A percentile compares a stretch with the other conserved stretches of the same genome.
phyloP scores from a whole-genome alignment of 371 early-diverging fungal species.

The Parasitella parasitica region DNA sequence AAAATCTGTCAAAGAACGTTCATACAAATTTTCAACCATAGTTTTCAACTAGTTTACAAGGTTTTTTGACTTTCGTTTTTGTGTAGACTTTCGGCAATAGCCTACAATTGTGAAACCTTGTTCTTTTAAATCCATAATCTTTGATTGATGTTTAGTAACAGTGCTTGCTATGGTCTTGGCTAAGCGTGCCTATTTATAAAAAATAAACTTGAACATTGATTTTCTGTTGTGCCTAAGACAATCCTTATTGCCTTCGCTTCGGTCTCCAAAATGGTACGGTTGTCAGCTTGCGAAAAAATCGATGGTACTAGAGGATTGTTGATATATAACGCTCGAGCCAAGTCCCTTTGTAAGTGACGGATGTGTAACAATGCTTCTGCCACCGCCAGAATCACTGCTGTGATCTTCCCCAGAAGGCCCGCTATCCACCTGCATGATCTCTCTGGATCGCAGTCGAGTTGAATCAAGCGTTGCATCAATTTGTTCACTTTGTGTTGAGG shows the following conservation, averaged over 20 bases:
- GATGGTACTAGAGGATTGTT: neutral
- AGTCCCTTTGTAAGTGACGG: neutral
- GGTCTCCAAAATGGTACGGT: slow-evolving; percentile 8
- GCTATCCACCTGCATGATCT: slow-evolving; percentile 7
- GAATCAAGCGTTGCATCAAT: neutral
- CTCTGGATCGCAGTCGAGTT: neutral
- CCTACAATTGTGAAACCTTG: too few relatives aligned
- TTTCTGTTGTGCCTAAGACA: too few relatives aligned
- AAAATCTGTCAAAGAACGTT: neutral
- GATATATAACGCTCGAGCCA: neutral
- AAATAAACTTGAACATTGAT: too few relatives aligned
- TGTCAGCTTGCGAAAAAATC: slow-evolving; percentile 7
- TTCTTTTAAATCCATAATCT: too few relatives aligned
- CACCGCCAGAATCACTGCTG: slow-evolving; percentile 5
- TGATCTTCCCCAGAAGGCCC: slow-evolving; percentile 10
- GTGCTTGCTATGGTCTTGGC: too few relatives aligned
- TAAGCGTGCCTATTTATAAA: too few relatives aligned
- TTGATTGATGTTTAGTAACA: too few relatives aligned
- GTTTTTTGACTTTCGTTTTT: neutral
- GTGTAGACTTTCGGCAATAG: neutral
- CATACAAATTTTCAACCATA: neutral
- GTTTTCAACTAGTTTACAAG: neutral
- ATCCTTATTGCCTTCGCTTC: too few relatives aligned
- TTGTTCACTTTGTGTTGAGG: neutral
- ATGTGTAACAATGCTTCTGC: slow-evolving; percentile 3